These are phyloP conservation scores for Penicillium oxalicum DNA, from an alignment of 2,329 filamentous ascomycete species.

Conservation along the genomic window DNA sequence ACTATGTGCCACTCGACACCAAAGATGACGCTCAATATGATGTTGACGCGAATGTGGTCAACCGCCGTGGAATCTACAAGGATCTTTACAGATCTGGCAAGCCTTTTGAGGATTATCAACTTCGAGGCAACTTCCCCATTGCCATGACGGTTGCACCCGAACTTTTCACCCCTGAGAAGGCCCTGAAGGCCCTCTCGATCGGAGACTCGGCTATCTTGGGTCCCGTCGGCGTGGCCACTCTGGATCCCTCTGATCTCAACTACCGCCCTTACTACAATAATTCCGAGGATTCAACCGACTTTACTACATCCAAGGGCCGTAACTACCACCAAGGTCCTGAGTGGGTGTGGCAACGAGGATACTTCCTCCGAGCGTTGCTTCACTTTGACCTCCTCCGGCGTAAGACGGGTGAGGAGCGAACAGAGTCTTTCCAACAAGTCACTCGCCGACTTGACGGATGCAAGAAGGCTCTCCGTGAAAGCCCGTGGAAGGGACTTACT, in stretches of 20 bases:
- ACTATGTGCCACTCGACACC: conserved; percentile 69
- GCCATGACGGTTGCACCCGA: conserved; percentile 91
- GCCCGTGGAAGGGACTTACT: conserved; percentile 81
- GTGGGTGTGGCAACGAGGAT: conserved; percentile 96
- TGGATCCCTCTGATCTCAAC: conserved; percentile 86
- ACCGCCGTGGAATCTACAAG: conserved; percentile 95
- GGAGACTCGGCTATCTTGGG: conserved; percentile 76
- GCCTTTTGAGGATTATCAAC: conserved; percentile 95
- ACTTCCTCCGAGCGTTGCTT: conserved; percentile 84
- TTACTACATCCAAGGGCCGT: conserved; percentile 83
- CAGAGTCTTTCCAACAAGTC: conserved; percentile 91
- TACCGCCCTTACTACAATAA: conserved; percentile 95
- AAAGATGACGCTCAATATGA: conserved; percentile 71
- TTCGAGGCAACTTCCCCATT: conserved; percentile 89
- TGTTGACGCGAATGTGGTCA: conserved; percentile 71
- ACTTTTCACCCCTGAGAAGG: conserved; percentile 73
- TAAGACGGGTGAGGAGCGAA: conserved; percentile 59
- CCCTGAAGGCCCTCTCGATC: conserved; percentile 69
- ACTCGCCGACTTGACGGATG: conserved; percentile 75
- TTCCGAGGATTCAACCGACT: conserved; percentile 85
- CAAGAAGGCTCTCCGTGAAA: conserved; percentile 74
- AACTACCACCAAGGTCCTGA: conserved; percentile 99
- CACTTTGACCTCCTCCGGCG: conserved; percentile 80
- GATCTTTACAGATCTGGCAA: conserved; percentile 91
- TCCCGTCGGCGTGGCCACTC: conserved; percentile 88